These are phyloP conservation scores for Hypoxylon sp. DNA, from an alignment of 2,329 filamentous ascomycete species.

Conservation along the genomic window DNA sequence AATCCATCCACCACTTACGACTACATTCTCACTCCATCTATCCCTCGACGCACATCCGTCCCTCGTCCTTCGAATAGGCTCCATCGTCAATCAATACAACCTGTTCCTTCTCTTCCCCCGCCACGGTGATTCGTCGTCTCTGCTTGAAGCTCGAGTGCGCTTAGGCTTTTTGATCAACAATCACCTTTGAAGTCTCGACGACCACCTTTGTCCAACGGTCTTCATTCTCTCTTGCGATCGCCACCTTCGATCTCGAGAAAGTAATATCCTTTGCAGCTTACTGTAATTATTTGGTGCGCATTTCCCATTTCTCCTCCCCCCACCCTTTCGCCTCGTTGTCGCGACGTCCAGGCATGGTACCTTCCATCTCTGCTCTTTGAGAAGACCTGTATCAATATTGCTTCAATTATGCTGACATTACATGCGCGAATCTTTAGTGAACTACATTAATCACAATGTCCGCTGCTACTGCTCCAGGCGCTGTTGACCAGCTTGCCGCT, in stretches of 20 bases:
- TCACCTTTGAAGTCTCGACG: constrained; percentile 44
- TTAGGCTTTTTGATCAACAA: constrained; percentile 35
- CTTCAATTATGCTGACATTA: constrained; percentile 34
- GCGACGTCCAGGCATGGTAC: constrained; percentile 14
- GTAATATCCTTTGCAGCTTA: constrained; percentile 35
- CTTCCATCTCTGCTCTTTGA: constrained; percentile 15
- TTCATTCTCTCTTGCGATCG: constrained; percentile 44
- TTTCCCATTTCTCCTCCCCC: constrained; percentile 5
- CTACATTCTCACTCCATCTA: constrained; percentile 35
- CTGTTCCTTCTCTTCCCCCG: constrained; percentile 38
- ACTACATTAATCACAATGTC: constrained; percentile 65
- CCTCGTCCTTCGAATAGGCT: constrained; percentile 38
- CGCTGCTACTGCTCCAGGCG: constrained; percentile 69
- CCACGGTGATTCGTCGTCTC: constrained; percentile 27
- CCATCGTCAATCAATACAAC: constrained; percentile 24
- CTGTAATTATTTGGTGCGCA: constrained; percentile 42
- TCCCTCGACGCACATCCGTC: constrained; percentile 30
- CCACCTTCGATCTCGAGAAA: constrained; percentile 39
- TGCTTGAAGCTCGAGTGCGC: constrained; percentile 40
- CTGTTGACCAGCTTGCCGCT: constrained; percentile 85
- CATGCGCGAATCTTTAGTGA: constrained; percentile 37
- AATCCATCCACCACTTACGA: constrained; percentile 48
- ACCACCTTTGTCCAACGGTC: constrained; percentile 45
- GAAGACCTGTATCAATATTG: not conserved
- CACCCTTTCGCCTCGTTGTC: constrained; percentile 1